These are phyloP conservation scores for Phlegmacium glaucopus DNA, from an alignment of 768 basidiomycete genomes.

Conservation along the genomic window DNA sequence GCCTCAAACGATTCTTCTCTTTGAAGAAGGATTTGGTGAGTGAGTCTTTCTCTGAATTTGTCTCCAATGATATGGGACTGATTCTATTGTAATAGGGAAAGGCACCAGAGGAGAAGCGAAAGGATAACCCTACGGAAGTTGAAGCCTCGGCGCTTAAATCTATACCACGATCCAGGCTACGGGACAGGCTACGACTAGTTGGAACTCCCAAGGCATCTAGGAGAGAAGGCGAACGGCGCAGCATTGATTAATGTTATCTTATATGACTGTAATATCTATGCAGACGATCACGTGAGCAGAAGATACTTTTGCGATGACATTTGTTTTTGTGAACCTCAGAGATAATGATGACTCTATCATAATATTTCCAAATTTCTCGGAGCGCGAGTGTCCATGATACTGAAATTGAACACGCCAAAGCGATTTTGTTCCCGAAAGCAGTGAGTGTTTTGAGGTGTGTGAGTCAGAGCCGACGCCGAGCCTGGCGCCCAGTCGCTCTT, in stretches of 20 bases:
- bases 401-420: too few species aligned
- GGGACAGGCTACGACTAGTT: slow-evolving; percentile 30
- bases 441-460: too few species aligned
- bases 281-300: too few species aligned
- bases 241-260: slow-evolving; percentile 27
- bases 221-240: slow-evolving; percentile 33
- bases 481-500: too few species aligned
- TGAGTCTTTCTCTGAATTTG: slow-evolving; percentile 11
- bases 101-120: slow-evolving; percentile 9
- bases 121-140: slow-evolving; percentile 1
- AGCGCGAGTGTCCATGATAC: too few species aligned
- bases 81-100: slow-evolving; percentile 8
- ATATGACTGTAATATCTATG: too few species aligned
- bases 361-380: too few species aligned
- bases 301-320: too few species aligned
- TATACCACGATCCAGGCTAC: slow-evolving; percentile 26
- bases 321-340: too few species aligned
- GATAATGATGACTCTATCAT: too few species aligned
- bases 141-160: slow-evolving; percentile 12
- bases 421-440: too few species aligned
- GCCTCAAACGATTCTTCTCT: slow-evolving; percentile 37
- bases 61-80: background rate
- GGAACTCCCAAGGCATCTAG: slow-evolving; percentile 37
- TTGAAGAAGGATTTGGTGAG: slow-evolving; percentile 37
- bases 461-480: too few species aligned